Conservation (phyloP, 176 grass and related monocot species). For the Urochloa ruziziensis region DNA sequence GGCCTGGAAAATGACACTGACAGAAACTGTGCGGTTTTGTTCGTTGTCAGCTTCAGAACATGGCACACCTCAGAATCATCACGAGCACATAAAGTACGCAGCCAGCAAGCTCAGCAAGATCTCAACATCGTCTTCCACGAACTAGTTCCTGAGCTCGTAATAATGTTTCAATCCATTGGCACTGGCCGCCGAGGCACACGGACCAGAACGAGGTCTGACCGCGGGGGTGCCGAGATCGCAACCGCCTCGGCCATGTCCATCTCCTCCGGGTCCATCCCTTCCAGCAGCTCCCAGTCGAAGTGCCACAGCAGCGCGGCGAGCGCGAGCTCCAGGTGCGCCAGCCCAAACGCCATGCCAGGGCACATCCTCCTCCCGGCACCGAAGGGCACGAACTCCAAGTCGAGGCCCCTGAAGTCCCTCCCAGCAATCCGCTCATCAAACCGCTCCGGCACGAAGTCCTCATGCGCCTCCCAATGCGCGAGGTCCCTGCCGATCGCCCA, state of each 20-base stretch:
- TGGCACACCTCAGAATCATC: no score
- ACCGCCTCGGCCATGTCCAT: background rate
- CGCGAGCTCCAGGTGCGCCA: background rate
- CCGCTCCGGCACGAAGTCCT: background rate
- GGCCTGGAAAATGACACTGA: no score
- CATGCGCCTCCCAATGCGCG: slow-evolving; percentile 20
- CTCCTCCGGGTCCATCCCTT: background rate
- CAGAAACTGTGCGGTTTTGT: no score
- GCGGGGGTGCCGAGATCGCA: background rate
- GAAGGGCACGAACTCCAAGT: background rate
- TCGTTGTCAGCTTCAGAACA: no score
- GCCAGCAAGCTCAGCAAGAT: no score
- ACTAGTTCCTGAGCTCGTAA: no score
- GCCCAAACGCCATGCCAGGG: background rate
- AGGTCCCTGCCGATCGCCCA: slow-evolving; percentile 41
- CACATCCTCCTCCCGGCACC: background rate
- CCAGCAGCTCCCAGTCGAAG: background rate
- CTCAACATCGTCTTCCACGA: no score
- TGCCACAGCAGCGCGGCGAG: background rate
- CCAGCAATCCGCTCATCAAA: background rate
- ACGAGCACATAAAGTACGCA: no score
- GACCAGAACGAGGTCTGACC: background rate
- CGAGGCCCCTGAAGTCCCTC: background rate
- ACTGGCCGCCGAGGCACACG: background rate
- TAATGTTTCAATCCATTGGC: no score